Conservation (phyloP, 495 filamentous ascomycete genomes). For the Cenococcum geophilum region DNA sequence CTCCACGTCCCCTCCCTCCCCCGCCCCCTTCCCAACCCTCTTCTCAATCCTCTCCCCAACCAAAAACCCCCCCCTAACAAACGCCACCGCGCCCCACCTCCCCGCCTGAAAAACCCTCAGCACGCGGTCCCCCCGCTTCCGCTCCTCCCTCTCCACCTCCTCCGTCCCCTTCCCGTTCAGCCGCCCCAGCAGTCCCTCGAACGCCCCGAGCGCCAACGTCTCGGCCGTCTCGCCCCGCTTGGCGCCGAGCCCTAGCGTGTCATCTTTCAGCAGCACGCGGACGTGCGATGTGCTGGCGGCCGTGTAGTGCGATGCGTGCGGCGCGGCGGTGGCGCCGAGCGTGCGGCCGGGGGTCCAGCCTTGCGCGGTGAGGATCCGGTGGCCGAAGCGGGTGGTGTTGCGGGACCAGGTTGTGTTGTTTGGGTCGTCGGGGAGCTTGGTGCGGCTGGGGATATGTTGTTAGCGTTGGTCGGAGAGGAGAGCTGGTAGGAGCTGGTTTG, state of each 20-base stretch:
- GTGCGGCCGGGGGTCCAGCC: slow-evolving; percentile 83
- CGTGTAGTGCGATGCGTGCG: slow-evolving; percentile 68
- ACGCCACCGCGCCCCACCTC: slow-evolving; percentile 68
- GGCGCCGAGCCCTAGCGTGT: slow-evolving; percentile 82
- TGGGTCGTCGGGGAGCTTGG: slow-evolving; percentile 79
- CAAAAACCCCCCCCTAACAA: slow-evolving; percentile 74
- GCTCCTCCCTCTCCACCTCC: slow-evolving; percentile 58
- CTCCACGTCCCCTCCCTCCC: slow-evolving; percentile 1
- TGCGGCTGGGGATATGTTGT: slow-evolving; percentile 61
- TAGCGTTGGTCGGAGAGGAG: too few relatives aligned
- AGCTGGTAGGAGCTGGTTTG: too few relatives aligned
- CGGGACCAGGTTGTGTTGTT: slow-evolving; percentile 90
- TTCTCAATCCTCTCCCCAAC: slow-evolving; percentile 57
- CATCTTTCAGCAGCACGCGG: slow-evolving; percentile 73
- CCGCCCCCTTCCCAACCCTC: too few relatives aligned
- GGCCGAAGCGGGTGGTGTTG: slow-evolving; percentile 74
- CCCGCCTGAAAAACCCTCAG: slow-evolving; percentile 59
- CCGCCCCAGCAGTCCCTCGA: slow-evolving; percentile 76
- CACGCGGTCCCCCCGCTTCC: slow-evolving; percentile 54
- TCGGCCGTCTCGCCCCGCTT: slow-evolving; percentile 58
- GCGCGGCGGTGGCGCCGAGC: slow-evolving; percentile 66
- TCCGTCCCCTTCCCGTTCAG: slow-evolving; percentile 79
- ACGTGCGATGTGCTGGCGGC: slow-evolving; percentile 72
- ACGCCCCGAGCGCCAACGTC: slow-evolving; percentile 73
- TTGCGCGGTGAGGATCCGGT: slow-evolving; percentile 75